phyloP scores from a whole-genome alignment of 2,329 filamentous ascomycete species.

The Emmonsia crescens region DNA sequence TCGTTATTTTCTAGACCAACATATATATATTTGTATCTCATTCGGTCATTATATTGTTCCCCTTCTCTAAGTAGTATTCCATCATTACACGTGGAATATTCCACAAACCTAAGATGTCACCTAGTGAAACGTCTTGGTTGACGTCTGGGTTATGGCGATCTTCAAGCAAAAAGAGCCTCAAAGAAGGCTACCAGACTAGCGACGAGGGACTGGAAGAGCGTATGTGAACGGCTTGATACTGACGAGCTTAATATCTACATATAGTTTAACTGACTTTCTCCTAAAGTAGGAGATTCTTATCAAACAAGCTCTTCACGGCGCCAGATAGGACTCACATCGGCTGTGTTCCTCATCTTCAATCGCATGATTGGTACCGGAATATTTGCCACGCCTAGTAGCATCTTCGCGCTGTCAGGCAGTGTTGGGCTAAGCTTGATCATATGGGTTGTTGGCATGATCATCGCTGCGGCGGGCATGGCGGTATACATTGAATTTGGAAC shows the following conservation, averaged over 20 bases:
- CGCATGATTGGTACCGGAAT: constrained; percentile 59
- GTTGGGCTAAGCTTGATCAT: constrained; percentile 50
- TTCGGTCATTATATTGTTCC: background rate
- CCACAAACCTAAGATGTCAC: background rate
- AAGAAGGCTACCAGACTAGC: background rate
- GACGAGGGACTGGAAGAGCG: background rate
- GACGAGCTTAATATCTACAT: background rate
- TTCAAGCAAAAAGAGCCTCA: background rate
- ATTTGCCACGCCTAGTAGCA: constrained; percentile 57
- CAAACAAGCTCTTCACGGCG: constrained; percentile 12
- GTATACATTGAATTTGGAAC: constrained; percentile 56
- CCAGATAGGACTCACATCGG: constrained; percentile 16
- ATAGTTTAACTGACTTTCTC: background rate
- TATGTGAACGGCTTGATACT: background rate
- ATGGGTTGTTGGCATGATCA: constrained; percentile 51
- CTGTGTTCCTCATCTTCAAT: constrained; percentile 30
- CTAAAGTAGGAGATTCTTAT: constrained; percentile 16
- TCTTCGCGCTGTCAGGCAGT: constrained; percentile 54
- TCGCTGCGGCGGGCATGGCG: constrained; percentile 49
- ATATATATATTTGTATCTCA: background rate
- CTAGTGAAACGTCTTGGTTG: background rate
- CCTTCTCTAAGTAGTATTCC: background rate
- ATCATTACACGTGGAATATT: background rate
- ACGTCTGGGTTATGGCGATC: background rate
- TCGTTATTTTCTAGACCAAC: background rate